Percentiles rank a stretch among this genome's conserved stretches.
These are phyloP conservation scores for Pochonia chlamydosporia DNA, from an alignment of 2,329 filamentous ascomycete species.

Conservation along the genomic window DNA sequence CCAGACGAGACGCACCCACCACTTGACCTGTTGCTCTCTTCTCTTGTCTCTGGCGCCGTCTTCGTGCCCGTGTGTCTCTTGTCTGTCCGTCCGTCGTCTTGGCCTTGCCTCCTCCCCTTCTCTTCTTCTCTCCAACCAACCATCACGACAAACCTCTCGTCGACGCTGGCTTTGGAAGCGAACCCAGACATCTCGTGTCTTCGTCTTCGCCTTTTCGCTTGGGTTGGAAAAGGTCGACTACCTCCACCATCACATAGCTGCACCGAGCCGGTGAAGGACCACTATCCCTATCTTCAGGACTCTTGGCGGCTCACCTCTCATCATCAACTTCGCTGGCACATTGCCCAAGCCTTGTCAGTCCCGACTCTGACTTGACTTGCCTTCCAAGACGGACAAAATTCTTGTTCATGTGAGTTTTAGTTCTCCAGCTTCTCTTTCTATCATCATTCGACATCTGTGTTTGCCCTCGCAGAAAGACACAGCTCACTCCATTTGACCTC, in stretches of 20 bases:
- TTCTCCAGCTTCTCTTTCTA: too few relatives aligned
- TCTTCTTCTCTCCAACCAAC: constrained; percentile 1
- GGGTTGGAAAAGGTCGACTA: not conserved
- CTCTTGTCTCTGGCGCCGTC: not conserved
- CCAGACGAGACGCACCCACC: too few relatives aligned
- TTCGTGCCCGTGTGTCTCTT: constrained; percentile 3
- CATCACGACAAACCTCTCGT: not conserved
- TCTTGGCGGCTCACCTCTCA: not conserved
- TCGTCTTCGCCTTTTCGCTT: not conserved
- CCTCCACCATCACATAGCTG: not conserved
- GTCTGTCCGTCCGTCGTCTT: not conserved
- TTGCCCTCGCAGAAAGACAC: too few relatives aligned
- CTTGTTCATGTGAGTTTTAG: too few relatives aligned
- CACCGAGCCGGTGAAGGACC: not conserved
- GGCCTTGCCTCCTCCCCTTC: not conserved
- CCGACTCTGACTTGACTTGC: not conserved
- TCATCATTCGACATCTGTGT: too few relatives aligned
- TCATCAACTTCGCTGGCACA: not conserved
- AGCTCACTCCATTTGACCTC: too few relatives aligned
- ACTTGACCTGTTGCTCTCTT: not conserved
- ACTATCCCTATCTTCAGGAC: not conserved
- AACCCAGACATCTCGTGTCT: not conserved
- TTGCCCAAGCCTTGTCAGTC: constrained; percentile 4
- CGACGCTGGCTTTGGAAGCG: not conserved
- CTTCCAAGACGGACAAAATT: too few relatives aligned